Conservation (phyloP, 2,329 filamentous ascomycete species). For the Xylaria arbuscula region DNA sequence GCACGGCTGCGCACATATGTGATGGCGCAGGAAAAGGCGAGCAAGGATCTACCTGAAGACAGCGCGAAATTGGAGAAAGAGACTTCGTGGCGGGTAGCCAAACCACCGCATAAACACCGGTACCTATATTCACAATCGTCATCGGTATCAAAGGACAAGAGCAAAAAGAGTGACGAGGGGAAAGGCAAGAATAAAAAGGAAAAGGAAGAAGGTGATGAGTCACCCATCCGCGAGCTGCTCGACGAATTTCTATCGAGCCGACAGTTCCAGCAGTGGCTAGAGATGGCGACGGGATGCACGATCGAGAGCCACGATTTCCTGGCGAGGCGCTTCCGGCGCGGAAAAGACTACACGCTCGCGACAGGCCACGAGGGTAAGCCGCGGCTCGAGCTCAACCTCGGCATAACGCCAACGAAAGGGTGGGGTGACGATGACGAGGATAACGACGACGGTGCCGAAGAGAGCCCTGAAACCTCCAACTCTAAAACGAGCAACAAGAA, state of each 20-base stretch:
- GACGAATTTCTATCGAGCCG: slow-evolving; percentile 84
- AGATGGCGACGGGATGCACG: slow-evolving; percentile 79
- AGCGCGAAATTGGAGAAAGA: slow-evolving; percentile 68
- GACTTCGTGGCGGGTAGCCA: slow-evolving; percentile 78
- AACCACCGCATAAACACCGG: slow-evolving; percentile 94
- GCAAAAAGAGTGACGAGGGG: slow-evolving; percentile 41
- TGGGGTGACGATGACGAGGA: slow-evolving; percentile 82
- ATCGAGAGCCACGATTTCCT: slow-evolving; percentile 80
- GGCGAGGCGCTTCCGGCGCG: slow-evolving; percentile 87
- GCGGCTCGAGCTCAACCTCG: slow-evolving; percentile 86
- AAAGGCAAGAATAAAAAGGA: slow-evolving; percentile 41
- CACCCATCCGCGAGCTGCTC: slow-evolving; percentile 79
- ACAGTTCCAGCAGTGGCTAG: slow-evolving; percentile 90
- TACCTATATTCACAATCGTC: slow-evolving; percentile 81
- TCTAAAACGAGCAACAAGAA: slow-evolving; percentile 50
- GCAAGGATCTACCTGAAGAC: slow-evolving; percentile 56
- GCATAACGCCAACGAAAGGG: slow-evolving; percentile 83
- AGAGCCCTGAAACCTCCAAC: slow-evolving; percentile 50
- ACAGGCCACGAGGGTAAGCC: slow-evolving; percentile 83
- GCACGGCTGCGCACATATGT: slow-evolving; percentile 77
- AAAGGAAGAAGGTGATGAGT: slow-evolving; percentile 50
- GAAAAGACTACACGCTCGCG: slow-evolving; percentile 91
- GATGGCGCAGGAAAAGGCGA: slow-evolving; percentile 66
- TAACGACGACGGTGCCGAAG: slow-evolving; percentile 61
- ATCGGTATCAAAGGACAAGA: slow-evolving; percentile 53